phyloP scores from a whole-genome alignment of 2,329 filamentous ascomycete species.

The Xylaria sp. region DNA sequence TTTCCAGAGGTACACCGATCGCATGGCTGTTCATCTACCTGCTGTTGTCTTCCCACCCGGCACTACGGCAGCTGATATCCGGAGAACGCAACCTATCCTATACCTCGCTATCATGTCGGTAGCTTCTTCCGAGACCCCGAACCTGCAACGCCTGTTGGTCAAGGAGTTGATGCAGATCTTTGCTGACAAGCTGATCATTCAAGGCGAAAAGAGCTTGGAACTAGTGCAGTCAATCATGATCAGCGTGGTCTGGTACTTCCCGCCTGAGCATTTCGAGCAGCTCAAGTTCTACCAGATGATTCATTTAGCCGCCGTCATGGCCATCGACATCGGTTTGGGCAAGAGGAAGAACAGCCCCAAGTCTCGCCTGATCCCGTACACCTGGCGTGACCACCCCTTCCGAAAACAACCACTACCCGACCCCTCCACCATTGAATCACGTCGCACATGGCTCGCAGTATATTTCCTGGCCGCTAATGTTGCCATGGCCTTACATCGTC shows the following conservation, averaged over 20 bases:
- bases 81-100: conserved; percentile 69
- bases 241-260: conserved; percentile 84
- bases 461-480: conserved; percentile 69
- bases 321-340: conserved; percentile 81
- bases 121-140: conserved; percentile 66
- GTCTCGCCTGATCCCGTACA: conserved; percentile 50
- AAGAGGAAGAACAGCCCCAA: conserved; percentile 51
- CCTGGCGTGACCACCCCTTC: conserved; percentile 56
- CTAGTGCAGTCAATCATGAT: conserved; percentile 82
- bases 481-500: conserved; percentile 69
- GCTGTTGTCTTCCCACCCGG: conserved; percentile 67
- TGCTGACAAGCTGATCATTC: conserved; percentile 77
- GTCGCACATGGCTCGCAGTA: conserved; percentile 68
- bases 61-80: conserved; percentile 64
- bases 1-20: conserved; percentile 66
- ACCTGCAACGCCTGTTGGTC: conserved; percentile 69
- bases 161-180: conserved; percentile 77
- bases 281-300: conserved; percentile 90
- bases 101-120: conserved; percentile 78
- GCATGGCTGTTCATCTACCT: conserved; percentile 70
- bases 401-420: conserved; percentile 58
- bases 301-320: conserved; percentile 83
- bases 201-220: conserved; percentile 83
- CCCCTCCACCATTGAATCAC: conserved; percentile 63
- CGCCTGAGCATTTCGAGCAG: conserved; percentile 84